Evolutionary conservation across 2,329 filamentous ascomycete species (phyloP), one percentile per base, ranked within the genome.

Genomic region (Colletotrichum siamense): DNA sequence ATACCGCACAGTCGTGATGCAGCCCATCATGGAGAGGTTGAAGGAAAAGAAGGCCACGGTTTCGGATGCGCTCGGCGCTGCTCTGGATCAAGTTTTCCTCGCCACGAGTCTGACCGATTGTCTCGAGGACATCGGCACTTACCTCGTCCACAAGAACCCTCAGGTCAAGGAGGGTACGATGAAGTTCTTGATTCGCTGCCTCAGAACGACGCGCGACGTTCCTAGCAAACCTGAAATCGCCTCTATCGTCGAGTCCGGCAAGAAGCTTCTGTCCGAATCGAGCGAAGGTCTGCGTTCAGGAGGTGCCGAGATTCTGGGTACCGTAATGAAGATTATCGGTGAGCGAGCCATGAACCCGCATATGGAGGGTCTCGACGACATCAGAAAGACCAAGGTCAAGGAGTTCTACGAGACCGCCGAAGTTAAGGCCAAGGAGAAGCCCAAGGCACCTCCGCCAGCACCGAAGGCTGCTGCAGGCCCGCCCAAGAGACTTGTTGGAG

Each of bases 291-390:
- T 98, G 75, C 92, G 97, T 85, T 94, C 96, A 65, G 96, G 95
- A 34, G 97, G 96, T 83, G 96, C 96, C 16, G 97, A 99, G 84
- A 93, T 97, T 39, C 88, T 99, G 5, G 97, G 98, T 78, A 98
- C 96, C 0, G 85, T 99, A 66, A 99, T 98, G 97, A 99, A 99
- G 87, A 99, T 99, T 71, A 95, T 99, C 87, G 96, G 97, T 57
- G 98, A 99, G 85, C 92, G 97, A 73, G 95, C 95, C 69, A 99
- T 99, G 97, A 95, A 94, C 59, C 94, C 95, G 10, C 95, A 98
- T 83, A 87, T 99, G 18, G 96, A 98, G 78, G 95, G 95, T 5
- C 89, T 99, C 4, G 97, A 99, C 82, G 97, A 99, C 28, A 99
- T 99, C 79, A 92, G 96, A 77, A 99, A 98, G 87, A 94, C 90